These are phyloP conservation scores for Monosporascus sp. DNA, from an alignment of 2,329 filamentous ascomycete species.

Conservation along the genomic window DNA sequence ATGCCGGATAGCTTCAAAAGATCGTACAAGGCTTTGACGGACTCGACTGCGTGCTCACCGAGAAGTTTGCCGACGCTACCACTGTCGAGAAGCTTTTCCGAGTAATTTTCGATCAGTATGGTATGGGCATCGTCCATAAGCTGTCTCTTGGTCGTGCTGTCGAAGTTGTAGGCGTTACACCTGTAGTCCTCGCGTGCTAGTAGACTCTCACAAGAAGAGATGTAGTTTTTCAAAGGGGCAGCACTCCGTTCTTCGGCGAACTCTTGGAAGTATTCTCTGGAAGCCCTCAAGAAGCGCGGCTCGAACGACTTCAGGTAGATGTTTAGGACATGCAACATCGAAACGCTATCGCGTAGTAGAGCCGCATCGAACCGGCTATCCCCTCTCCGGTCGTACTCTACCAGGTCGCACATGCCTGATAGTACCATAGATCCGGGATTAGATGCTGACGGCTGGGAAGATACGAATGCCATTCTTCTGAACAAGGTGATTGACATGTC, in stretches of 20 bases:
- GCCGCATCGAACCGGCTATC: slow-evolving; percentile 52
- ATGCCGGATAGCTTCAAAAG: slow-evolving; percentile 69
- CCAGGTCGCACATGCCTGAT: slow-evolving; percentile 67
- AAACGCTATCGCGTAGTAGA: slow-evolving; percentile 69
- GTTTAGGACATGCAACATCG: slow-evolving; percentile 79
- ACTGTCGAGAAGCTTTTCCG: slow-evolving; percentile 59
- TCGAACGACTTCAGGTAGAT: slow-evolving; percentile 80
- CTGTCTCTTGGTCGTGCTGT: slow-evolving; percentile 74
- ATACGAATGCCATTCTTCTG: slow-evolving; percentile 50
- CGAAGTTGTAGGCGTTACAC: slow-evolving; percentile 76
- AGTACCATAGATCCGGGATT: slow-evolving; percentile 35
- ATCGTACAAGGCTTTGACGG: slow-evolving; percentile 72
- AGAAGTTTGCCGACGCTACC: slow-evolving; percentile 69
- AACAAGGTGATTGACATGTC: slow-evolving; percentile 78
- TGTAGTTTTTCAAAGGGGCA: slow-evolving; percentile 68
- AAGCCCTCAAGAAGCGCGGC: slow-evolving; percentile 62
- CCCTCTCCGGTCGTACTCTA: slow-evolving; percentile 64
- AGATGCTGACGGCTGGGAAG: slow-evolving; percentile 18
- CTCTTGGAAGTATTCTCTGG: slow-evolving; percentile 60
- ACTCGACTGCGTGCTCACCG: slow-evolving; percentile 60
- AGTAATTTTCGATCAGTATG: slow-evolving; percentile 64
- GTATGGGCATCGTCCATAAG: slow-evolving; percentile 69
- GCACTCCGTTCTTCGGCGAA: slow-evolving; percentile 65
- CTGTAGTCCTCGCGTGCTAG: slow-evolving; percentile 68
- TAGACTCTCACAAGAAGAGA: slow-evolving; percentile 62